Evolutionary conservation across 2,329 filamentous ascomycete genomes (phyloP).

Genomic region (Aspergillus calidoustus): DNA sequence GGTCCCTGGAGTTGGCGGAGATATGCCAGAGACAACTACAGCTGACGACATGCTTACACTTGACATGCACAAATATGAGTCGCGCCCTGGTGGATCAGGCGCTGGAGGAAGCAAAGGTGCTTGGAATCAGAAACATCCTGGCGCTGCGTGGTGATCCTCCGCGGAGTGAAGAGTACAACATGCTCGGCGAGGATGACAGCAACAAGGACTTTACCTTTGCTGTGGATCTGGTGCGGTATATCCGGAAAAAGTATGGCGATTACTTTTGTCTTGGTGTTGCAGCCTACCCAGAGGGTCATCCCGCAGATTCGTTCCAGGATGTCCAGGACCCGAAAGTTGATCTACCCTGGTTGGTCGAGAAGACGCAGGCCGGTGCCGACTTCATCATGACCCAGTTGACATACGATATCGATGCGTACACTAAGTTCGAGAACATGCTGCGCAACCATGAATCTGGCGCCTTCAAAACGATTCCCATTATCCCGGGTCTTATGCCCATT

Average conservation of each 20-base stretch:
- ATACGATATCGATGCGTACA: conserved; percentile 85
- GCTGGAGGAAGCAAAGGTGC: conserved; percentile 83
- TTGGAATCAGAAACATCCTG: conserved; percentile 92
- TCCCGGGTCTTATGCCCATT: conserved; percentile 95
- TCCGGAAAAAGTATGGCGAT: conserved; percentile 81
- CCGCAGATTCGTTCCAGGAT: conserved; percentile 87
- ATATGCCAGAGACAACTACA: conserved; percentile 91
- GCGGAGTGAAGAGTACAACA: conserved; percentile 82
- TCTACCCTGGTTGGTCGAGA: conserved; percentile 86
- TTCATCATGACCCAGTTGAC: conserved; percentile 99
- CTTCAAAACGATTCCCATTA: conserved; percentile 86
- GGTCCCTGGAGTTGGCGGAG: conserved; percentile 92
- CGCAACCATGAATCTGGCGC: conserved; percentile 80
- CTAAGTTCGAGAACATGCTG: conserved; percentile 75
- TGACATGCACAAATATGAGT: conserved; percentile 99
- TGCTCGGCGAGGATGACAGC: conserved; percentile 63
- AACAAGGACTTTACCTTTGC: conserved; percentile 87
- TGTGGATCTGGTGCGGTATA: conserved; percentile 86
- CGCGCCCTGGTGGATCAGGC: conserved; percentile 82
- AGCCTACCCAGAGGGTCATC: conserved; percentile 92
- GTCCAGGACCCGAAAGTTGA: conserved; percentile 69
- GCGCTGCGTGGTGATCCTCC: conserved; percentile 91
- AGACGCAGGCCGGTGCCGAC: conserved; percentile 87
- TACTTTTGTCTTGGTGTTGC: conserved; percentile 97
- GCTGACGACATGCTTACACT: conserved; percentile 90